Percentiles rank a stretch among this genome's conserved stretches.
Evolutionary conservation across 2,329 filamentous ascomycete genomes (phyloP).

Genomic region (Botrytis fabae): DNA sequence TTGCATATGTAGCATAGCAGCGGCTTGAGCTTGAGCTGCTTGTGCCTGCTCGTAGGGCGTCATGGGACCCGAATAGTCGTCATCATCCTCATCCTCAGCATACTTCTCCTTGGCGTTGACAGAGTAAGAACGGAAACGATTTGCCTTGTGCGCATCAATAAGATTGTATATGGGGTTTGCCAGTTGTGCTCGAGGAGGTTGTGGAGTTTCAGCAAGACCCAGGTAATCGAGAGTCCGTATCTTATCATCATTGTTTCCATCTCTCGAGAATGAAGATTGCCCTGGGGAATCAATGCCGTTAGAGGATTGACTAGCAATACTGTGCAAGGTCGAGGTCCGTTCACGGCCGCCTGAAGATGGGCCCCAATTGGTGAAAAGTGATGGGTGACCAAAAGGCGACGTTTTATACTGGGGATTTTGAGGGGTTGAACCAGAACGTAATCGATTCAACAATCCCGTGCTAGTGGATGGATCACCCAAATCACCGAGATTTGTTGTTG

Average conservation of each 20-base stretch:
- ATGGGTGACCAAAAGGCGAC: conserved; percentile 77
- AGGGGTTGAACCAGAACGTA: conserved; percentile 91
- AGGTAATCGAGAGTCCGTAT: conserved; percentile 95
- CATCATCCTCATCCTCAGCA: conserved; percentile 81
- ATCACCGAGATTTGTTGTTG: conserved; percentile 55
- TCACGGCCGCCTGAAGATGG: conserved; percentile 66
- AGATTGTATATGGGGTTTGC: conserved; percentile 69
- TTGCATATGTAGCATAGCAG: conserved; percentile 55
- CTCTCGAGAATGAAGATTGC: conserved; percentile 81
- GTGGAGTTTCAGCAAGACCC: conserved; percentile 89
- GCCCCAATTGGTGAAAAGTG: conserved; percentile 82
- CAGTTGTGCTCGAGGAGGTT: conserved; percentile 72
- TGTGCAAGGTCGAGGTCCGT: conserved; percentile 79
- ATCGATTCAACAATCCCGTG: conserved; percentile 76
- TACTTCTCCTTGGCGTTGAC: conserved; percentile 99
- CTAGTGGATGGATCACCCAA: conserved; percentile 53
- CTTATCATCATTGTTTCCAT: conserved; percentile 82
- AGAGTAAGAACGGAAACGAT: conserved; percentile 93
- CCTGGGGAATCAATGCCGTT: conserved; percentile 87
- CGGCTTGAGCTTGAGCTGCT: conserved; percentile 49
- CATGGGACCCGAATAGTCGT: conserved; percentile 57
- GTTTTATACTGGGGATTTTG: conserved; percentile 72
- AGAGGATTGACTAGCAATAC: conserved; percentile 82
- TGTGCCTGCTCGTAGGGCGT: conserved; percentile 51
- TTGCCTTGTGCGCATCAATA: conserved; percentile 61